Percentiles rank a stretch among this genome's conserved stretches.
Evolutionary conservation across 208 protist genomes (phyloP).

Genomic region (Trypanosoma theileri): DNA sequence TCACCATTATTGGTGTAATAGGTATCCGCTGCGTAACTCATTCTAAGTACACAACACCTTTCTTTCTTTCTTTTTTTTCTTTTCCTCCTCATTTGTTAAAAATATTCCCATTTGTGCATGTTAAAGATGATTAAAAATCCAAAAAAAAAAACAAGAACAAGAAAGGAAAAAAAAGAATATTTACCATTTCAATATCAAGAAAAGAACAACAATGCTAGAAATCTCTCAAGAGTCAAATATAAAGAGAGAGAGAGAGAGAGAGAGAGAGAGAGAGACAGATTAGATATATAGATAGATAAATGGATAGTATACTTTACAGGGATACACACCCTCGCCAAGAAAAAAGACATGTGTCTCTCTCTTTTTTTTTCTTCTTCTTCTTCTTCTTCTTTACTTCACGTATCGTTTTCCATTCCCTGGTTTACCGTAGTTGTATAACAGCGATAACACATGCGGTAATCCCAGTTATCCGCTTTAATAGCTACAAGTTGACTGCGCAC

Average conservation of each 20-base stretch:
- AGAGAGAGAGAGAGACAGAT: too few species aligned
- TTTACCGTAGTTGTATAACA: slow-evolving; percentile 68
- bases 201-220: background rate
- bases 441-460: slow-evolving; percentile 88
- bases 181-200: background rate
- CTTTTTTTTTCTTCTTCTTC: background rate
- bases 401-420: slow-evolving; percentile 70
- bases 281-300: too few species aligned
- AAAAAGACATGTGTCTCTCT: background rate
- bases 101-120: background rate
- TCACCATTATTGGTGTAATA: slow-evolving; percentile 18
- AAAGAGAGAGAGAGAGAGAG: too few species aligned
- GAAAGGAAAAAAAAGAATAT: background rate
- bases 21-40: slow-evolving; percentile 11
- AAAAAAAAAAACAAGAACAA: background rate
- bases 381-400: slow-evolving; percentile 29
- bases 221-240: too few species aligned
- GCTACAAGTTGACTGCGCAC: slow-evolving; percentile 70
- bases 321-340: background rate
- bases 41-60: background rate
- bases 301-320: too few species aligned
- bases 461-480: slow-evolving; percentile 87
- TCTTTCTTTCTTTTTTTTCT: background rate
- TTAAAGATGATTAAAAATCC: background rate
- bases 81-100: background rate